Evolutionary conservation across 176 grass and related monocot genomes (phyloP), one percentile per base, ranked within the genome.

Genomic region (Hordeum vulgare): DNA sequence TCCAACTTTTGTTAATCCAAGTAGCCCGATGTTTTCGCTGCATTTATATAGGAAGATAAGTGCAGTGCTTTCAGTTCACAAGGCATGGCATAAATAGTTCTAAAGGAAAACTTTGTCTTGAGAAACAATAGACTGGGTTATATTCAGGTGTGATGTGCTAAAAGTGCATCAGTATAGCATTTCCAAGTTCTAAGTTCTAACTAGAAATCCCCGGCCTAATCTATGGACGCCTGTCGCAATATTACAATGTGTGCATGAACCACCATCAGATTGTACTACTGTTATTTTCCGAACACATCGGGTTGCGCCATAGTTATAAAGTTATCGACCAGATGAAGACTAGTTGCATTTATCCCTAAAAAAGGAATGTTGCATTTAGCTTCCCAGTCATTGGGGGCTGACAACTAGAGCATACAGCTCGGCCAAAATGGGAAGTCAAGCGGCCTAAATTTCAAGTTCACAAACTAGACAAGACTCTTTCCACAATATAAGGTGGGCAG

Each of bases 1-100:
- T 76, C 96, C 96, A 83, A 96, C 93, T 94, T 90, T 90, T 8
- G 96, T 96, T 67, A 99, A 71, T 28, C 97, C 97, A 85, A 99
- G 80, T 20, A 99, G 88, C 42, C 97, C 97, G 66, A 99, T 78
- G 76, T 99, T 99, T 84, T 89, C 93, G 66, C 97, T 99, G 80
- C 81, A 95, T 90, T 90, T 74, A 51, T 67, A 80, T 28, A 59
- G 20, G 66, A 66, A 76, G 8, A 57, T 20, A 74, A 61, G 1
- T 18, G 1, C 12, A 83, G 17, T 26, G 20, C 1, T 66, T 83
- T 79, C 66, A 79, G 73, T 31, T 78, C 34, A 87, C 4, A 60
- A 40, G 36, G 28, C 23, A 60, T 29, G 76, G 39, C 31, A 81
- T 40, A 73, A 88, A 20, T 40, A 83, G 41, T 39, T 71, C 28